Evolutionary conservation across 768 basidiomycete genomes (phyloP), one percentile per base, ranked within the genome.

Genomic region (Agaricus blazei): DNA sequence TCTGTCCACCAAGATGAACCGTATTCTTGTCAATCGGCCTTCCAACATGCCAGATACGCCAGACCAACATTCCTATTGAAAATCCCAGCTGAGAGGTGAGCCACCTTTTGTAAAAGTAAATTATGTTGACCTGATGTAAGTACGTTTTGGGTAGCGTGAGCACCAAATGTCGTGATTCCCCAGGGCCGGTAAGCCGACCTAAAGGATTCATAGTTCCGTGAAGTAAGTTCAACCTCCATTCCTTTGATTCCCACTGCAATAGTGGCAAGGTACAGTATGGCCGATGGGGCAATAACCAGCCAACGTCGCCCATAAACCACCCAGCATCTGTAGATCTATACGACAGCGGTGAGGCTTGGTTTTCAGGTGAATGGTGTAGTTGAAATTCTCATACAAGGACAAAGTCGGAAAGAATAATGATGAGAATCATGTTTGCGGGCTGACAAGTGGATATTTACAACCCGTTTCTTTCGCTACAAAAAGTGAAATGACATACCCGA

Each of bases 321-420:
- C 52, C 52, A 53, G 19, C 52, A 53, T 8, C 52, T 23, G 34
- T 53, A 53, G 2, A 53, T 29, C 52, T 53, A 36, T 14, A 12
- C 9, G 43, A 11, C 12, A 27, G n/a, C 26, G 19, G 19, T 31
- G 19, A 11, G 5, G 3, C n/a, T 12, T n/a, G 27, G 24, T 28
- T 12, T n/a, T 4, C 9, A 24, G 6, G 41, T 3, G 19, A 42
- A 12, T 3, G 12, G 0, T 12, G 12, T 12, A 19, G n/a, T 12
- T 6, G 11, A 9, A 15, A 23, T 11, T 24, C 4, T 9, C 52
- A 2, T 40, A 53, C 52, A 23, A 53, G 36, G 23, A 53, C 45
- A 26, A 53, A 53, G 24, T 53, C 52, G 9, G 44, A n/a, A 47
- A 53, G 3, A 9, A 46, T 23, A 19, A 46, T 47, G 9, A 24